Evolutionary conservation across 192 early-diverging fungal genomes (phyloP).

Genomic region (Coemansia sp.): DNA sequence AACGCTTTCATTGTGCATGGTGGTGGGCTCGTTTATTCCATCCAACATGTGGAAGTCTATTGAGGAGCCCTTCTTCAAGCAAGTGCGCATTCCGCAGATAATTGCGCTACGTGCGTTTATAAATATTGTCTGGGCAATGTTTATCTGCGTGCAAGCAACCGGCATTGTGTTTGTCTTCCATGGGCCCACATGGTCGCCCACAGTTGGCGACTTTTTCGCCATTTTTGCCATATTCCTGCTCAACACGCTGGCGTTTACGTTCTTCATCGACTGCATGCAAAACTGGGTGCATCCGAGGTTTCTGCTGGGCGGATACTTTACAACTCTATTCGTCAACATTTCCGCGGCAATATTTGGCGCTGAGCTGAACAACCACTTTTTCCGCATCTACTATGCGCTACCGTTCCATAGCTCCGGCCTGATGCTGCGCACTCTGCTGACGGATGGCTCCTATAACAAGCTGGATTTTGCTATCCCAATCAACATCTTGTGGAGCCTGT

Average conservation of each 20-base stretch:
- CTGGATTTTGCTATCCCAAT: constrained; percentile 26
- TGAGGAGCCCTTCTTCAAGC: constrained; percentile 48
- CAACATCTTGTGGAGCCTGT: constrained; percentile 23
- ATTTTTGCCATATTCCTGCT: constrained; percentile 40
- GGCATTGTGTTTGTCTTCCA: constrained; percentile 44
- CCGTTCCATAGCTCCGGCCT: constrained; percentile 38
- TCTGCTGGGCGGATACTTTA: constrained; percentile 42
- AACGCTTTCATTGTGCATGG: constrained; percentile 47
- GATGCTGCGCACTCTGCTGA: constrained; percentile 35
- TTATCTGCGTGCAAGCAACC: constrained; percentile 31
- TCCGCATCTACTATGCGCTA: constrained; percentile 42
- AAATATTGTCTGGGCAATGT: constrained; percentile 29
- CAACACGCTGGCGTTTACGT: constrained; percentile 42
- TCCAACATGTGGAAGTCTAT: constrained; percentile 56
- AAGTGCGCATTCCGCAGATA: constrained; percentile 26
- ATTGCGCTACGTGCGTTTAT: constrained; percentile 31
- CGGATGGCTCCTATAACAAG: constrained; percentile 37
- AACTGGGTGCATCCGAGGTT: constrained; percentile 50
- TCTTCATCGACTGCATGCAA: constrained; percentile 50
- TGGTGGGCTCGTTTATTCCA: constrained; percentile 44
- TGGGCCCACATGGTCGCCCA: constrained; percentile 39
- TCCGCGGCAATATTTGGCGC: constrained; percentile 38
- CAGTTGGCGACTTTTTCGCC: constrained; percentile 36
- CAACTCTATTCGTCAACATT: constrained; percentile 44
- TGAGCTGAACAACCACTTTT: constrained; percentile 51